phyloP scores from a whole-genome alignment of 1,139 yeast species.

The Saccharomyces hybrid region DNA sequence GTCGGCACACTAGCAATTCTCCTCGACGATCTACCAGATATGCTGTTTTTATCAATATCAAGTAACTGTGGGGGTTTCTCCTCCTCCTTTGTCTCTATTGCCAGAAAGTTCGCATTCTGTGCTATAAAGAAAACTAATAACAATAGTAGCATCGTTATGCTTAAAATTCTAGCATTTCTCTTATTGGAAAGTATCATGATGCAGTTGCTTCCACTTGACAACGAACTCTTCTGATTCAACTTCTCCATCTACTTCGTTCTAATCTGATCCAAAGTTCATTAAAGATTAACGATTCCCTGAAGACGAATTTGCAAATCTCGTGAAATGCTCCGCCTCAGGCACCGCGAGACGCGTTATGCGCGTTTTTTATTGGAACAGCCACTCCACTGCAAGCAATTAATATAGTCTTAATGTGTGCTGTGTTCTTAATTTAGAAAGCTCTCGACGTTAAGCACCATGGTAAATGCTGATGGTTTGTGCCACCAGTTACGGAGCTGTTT shows the following conservation, averaged over 20 bases:
- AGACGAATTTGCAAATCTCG: neutral
- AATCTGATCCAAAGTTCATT: neutral
- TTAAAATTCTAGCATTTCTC: slow-evolving; percentile 24
- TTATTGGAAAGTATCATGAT: slow-evolving; percentile 11
- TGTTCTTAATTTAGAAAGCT: neutral
- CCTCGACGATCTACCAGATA: slow-evolving; percentile 1
- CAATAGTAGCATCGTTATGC: slow-evolving; percentile 22
- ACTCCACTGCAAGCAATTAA: neutral
- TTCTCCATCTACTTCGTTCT: neutral
- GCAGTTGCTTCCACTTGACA: neutral
- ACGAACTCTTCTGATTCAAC: neutral
- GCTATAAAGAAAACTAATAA: slow-evolving; percentile 23
- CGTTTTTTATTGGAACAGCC: neutral
- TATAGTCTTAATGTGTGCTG: neutral
- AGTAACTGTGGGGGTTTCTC: slow-evolving; percentile 1
- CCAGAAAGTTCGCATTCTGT: slow-evolving; percentile 18
- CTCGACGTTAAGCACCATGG: neutral
- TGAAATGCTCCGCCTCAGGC: neutral
- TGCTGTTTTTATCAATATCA: neutral
- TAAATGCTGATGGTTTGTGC: neutral
- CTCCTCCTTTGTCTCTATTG: slow-evolving; percentile 7
- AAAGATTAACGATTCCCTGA: neutral
- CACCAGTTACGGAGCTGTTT: neutral
- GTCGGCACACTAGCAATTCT: slow-evolving; percentile 3
- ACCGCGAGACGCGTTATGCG: neutral